Percentiles rank a stretch among this genome's conserved stretches.
Conservation (phyloP, 441 rosid species). For the Populus tomentosa region DNA sequence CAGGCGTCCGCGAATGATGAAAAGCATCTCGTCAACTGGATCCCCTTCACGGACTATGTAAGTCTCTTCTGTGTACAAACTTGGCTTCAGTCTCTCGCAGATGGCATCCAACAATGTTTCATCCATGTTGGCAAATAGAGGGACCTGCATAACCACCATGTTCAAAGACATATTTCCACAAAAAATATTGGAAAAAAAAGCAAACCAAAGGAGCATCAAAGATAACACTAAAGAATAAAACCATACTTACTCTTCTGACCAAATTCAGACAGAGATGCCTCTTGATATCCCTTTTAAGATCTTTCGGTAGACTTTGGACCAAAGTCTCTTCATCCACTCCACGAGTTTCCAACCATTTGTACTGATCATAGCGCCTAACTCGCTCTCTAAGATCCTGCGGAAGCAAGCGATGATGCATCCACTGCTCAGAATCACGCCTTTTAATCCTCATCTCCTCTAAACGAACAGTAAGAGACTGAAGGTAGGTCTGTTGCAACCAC, state of each 20-base stretch:
- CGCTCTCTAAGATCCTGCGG: constrained; percentile 65
- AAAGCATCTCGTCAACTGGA: constrained; percentile 93
- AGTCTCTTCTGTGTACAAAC: constrained; percentile 71
- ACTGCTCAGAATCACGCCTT: constrained; percentile 92
- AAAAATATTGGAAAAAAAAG: neutral
- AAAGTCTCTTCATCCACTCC: constrained; percentile 71
- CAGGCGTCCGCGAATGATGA: constrained; percentile 78
- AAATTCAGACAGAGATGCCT: constrained; percentile 85
- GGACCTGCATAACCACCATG: constrained; percentile 46
- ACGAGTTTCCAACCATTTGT: constrained; percentile 74
- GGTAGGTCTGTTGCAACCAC: constrained; percentile 66
- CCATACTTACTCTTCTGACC: constrained; percentile 71
- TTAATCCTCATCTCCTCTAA: constrained; percentile 96
- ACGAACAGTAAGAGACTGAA: constrained; percentile 75
- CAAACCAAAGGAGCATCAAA: neutral
- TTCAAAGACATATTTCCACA: too few species aligned
- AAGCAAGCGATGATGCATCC: constrained; percentile 96
- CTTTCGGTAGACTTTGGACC: constrained; percentile 83
- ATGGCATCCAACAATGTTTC: constrained; percentile 85
- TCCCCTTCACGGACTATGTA: constrained; percentile 92
- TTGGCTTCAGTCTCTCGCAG: constrained; percentile 87
- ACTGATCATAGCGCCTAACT: constrained; percentile 65
- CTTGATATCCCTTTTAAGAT: constrained; percentile 87
- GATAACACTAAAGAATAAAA: neutral
- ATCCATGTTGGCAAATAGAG: constrained; percentile 93